Base-by-base conservation (phyloP, 345 rosid species). In the Geranium brycei region DNA sequence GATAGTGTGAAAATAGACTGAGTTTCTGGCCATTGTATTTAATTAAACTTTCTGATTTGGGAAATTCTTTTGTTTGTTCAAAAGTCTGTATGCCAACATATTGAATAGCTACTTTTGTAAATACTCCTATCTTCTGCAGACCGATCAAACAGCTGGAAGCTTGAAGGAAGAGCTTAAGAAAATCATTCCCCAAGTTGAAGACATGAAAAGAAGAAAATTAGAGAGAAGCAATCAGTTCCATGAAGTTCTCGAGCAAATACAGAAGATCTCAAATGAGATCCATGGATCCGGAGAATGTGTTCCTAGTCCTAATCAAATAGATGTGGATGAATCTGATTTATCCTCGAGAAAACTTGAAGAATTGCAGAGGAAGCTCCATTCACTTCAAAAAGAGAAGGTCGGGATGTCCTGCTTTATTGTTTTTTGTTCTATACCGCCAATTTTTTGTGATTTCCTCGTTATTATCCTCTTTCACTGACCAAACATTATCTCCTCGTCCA, bases 161-260 rank as follows among this genome's bases (percentile, higher is more conserved):
- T 82, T 95, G 80, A 91, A 87, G 71, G 88, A 84, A 70, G 99
- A 95, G 78, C 88, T 91, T 53, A 68, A 60, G 47, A 87, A 15
- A 69, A 83, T 84, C 71, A 79, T 88, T 70, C 96, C 96, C 28
- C 93, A 85, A 61, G 62, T 95, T 65, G 96, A 91, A 77, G 99
- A 88, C 79, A 86, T 95, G 96, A 77, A 70, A 64, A 88, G 83
- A 74, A 82, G 87, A 78, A 85, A 82, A 78, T 35, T 31, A 1
- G 96, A 95, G 56, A 79, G 99, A 80, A 88, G 86, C 73, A 81
- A 85, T 68, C 96, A 91, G 69, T 95, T 95, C 63, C 4, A 79
- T 0, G 83, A 85, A 64, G 88, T 91, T 64, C 40, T 79, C 3
- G 87, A 82, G 58, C 85, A 84, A 60, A 82, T 85, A 51, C 68